These are phyloP conservation scores for Meyerozyma sp. DNA, from an alignment of 1,139 yeast species.

Conservation along the genomic window DNA sequence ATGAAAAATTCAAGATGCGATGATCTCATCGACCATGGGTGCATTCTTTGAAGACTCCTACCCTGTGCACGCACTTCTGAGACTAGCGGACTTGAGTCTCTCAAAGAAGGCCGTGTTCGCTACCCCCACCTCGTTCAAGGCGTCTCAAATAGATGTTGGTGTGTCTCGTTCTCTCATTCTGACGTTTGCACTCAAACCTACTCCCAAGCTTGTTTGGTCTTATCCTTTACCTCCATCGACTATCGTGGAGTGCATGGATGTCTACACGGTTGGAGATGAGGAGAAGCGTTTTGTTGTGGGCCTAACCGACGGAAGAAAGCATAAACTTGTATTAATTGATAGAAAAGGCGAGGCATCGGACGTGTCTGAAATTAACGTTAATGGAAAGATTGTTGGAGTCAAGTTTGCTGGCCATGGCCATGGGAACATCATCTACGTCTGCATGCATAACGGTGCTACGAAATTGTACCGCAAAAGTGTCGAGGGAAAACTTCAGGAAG, in stretches of 20 bases:
- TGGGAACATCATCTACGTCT: slow-evolving; percentile 26
- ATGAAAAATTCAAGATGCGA: slow-evolving; percentile 1
- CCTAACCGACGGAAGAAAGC: slow-evolving; percentile 41
- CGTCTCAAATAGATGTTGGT: slow-evolving; percentile 48
- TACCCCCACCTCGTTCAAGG: slow-evolving; percentile 17
- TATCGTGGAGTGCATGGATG: slow-evolving; percentile 40
- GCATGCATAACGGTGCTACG: slow-evolving; percentile 41
- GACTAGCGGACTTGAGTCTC: slow-evolving; percentile 32
- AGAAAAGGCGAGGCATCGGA: slow-evolving; percentile 17
- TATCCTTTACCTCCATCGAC: slow-evolving; percentile 64
- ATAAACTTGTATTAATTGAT: slow-evolving; percentile 34
- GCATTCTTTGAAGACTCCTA: slow-evolving; percentile 10
- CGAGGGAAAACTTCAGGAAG: slow-evolving; percentile 5
- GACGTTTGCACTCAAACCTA: slow-evolving; percentile 67
- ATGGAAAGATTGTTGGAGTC: slow-evolving; percentile 27
- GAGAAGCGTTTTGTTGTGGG: slow-evolving; percentile 35
- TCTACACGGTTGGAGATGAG: slow-evolving; percentile 15
- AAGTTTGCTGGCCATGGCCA: slow-evolving; percentile 26
- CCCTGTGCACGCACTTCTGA: slow-evolving; percentile 35
- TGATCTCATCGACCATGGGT: not conserved
- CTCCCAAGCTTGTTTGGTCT: slow-evolving; percentile 75
- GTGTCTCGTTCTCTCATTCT: slow-evolving; percentile 74
- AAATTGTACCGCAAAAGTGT: slow-evolving; percentile 19
- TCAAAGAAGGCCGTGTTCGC: slow-evolving; percentile 29
- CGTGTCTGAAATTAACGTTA: slow-evolving; percentile 14